phyloP scores from a whole-genome alignment of 2,329 filamentous ascomycete genomes.

The Paradendryphiella salina region DNA sequence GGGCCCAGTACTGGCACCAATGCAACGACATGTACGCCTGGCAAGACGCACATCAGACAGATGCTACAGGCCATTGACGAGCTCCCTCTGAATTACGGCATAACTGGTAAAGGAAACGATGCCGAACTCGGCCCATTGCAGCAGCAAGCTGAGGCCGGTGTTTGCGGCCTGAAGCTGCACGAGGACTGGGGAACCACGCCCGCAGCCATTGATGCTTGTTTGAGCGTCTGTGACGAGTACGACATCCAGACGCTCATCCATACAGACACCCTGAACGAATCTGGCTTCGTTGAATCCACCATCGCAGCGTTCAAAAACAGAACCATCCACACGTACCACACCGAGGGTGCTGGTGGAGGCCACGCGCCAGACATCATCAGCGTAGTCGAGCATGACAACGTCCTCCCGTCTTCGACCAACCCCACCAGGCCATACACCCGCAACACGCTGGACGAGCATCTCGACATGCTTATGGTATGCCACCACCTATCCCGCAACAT shows the following conservation, averaged over 20 bases:
- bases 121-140: constrained; percentile 68
- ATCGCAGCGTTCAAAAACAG: constrained; percentile 82
- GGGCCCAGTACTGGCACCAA: constrained; percentile 90
- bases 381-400: constrained; percentile 85
- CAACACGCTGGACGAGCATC: constrained; percentile 93
- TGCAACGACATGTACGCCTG: constrained; percentile 91
- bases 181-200: constrained; percentile 96
- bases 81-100: constrained; percentile 83
- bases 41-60: constrained; percentile 76
- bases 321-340: constrained; percentile 96
- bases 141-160: constrained; percentile 81
- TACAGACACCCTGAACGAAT: constrained; percentile 94
- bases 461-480: constrained; percentile 99
- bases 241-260: constrained; percentile 95
- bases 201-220: constrained; percentile 85
- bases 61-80: constrained; percentile 88
- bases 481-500: constrained; percentile 92
- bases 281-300: constrained; percentile 93
- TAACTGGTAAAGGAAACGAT: constrained; percentile 95
- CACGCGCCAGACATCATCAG: constrained; percentile 96
- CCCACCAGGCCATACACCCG: constrained; percentile 86
- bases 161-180: constrained; percentile 88
- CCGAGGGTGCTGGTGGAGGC: constrained; percentile 90
- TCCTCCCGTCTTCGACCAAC: constrained; percentile 88
- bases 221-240: constrained; percentile 78